Conservation (phyloP, 352 stramenopile species). For the Pythium sp. region DNA sequence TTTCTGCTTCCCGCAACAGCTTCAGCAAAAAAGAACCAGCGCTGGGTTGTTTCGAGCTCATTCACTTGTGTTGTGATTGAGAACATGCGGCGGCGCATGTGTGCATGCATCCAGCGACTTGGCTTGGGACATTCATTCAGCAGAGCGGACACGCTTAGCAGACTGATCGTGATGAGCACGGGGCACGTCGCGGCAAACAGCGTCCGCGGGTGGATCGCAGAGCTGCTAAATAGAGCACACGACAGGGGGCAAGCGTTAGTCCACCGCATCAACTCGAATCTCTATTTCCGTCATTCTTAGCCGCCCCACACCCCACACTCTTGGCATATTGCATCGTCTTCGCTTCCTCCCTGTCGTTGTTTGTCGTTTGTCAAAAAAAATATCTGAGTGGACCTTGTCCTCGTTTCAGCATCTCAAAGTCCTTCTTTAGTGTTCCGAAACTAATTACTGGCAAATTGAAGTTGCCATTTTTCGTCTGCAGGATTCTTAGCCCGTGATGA, state of each 20-base stretch:
- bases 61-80: slow-evolving; percentile 9
- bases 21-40: slow-evolving; percentile 41
- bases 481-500: slow-evolving; percentile 80
- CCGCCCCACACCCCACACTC: slow-evolving; percentile 37
- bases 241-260: not conserved
- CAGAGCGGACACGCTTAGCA: slow-evolving; percentile 27
- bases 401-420: not conserved
- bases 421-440: not conserved
- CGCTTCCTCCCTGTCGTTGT: not conserved
- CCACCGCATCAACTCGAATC: not conserved
- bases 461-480: not conserved
- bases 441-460: not conserved
- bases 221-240: slow-evolving; percentile 18
- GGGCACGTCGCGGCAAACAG: slow-evolving; percentile 56
- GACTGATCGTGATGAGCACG: slow-evolving; percentile 49
- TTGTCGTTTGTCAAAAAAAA: not conserved
- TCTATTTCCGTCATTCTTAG: not conserved
- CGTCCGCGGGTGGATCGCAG: slow-evolving; percentile 48
- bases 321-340: slow-evolving; percentile 55
- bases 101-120: not conserved
- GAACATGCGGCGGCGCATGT: slow-evolving; percentile 4
- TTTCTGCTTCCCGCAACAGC: slow-evolving; percentile 9
- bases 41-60: not conserved
- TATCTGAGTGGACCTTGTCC: not conserved
- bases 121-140: not conserved